A percentile compares a stretch with the other conserved stretches of the same genome.
Evolutionary conservation across 1,284 basidiomycete genomes (phyloP).

Genomic region (Cystobasidium slooffiae): DNA sequence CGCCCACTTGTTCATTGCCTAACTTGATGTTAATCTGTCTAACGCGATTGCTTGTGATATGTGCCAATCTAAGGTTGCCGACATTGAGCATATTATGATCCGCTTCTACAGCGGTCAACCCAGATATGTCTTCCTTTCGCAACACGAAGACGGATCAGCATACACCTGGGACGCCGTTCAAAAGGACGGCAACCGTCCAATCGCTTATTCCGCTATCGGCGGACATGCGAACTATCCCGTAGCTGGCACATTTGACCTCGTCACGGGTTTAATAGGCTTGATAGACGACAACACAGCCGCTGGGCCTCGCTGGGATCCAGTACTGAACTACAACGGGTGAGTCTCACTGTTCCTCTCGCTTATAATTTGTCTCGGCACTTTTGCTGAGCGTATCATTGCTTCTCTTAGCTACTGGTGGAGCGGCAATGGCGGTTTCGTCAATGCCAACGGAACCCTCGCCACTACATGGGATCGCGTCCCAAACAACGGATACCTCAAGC

Average conservation of each 20-base stretch:
- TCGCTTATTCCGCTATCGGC: conserved; percentile 34
- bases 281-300: conserved; percentile 30
- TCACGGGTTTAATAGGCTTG: conserved; percentile 29
- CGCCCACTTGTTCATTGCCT: conserved; percentile 16
- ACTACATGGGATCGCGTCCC: conserved; percentile 25
- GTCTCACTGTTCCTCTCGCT: background rate
- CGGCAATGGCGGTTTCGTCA: conserved; percentile 33
- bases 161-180: conserved; percentile 47
- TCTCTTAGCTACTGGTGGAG: conserved; percentile 39
- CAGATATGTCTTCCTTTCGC: conserved; percentile 47
- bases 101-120: conserved; percentile 45
- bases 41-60: background rate
- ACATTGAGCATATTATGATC: conserved; percentile 49
- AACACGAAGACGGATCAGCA: conserved; percentile 47
- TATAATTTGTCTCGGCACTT: background rate
- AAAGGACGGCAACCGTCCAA: conserved; percentile 41
- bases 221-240: conserved; percentile 42
- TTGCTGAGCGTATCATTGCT: background rate
- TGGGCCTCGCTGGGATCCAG: conserved; percentile 33
- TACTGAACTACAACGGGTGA: conserved; percentile 38
- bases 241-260: conserved; percentile 38
- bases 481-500: conserved; percentile 33
- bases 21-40: too few species aligned
- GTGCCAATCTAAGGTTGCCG: conserved; percentile 12
- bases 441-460: conserved; percentile 24